Conservation (phyloP, 352 stramenopile genomes). For the Phytophthora meadii region DNA sequence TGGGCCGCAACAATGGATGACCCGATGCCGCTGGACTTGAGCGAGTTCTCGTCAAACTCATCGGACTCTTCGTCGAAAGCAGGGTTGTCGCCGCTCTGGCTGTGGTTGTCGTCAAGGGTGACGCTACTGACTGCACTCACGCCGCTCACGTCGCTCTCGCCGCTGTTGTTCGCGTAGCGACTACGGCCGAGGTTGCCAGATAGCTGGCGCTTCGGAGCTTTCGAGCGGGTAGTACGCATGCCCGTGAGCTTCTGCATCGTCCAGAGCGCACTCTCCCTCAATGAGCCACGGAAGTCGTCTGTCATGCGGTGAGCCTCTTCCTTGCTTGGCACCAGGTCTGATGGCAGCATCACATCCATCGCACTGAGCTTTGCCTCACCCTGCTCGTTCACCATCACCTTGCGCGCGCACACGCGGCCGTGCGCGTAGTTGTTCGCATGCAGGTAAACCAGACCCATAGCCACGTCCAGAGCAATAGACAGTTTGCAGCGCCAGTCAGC, state of each 20-base stretch:
- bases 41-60: constrained; percentile 39
- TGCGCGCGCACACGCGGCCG: constrained; percentile 62
- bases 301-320: constrained; percentile 21
- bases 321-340: constrained; percentile 18
- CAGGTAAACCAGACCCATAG: constrained; percentile 82
- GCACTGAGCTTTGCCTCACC: constrained; percentile 81
- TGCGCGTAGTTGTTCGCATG: constrained; percentile 71
- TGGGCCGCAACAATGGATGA: constrained; percentile 33
- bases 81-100: constrained; percentile 25
- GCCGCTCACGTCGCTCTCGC: constrained; percentile 37
- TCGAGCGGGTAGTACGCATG: constrained; percentile 17
- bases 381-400: constrained; percentile 78
- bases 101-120: constrained; percentile 43
- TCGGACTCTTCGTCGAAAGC: constrained; percentile 30
- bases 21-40: constrained; percentile 30
- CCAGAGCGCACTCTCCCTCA: constrained; percentile 54
- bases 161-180: constrained; percentile 40
- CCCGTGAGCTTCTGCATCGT: constrained; percentile 48
- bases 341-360: constrained; percentile 61
- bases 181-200: constrained; percentile 24
- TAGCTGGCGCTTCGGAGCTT: constrained; percentile 7
- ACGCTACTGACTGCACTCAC: constrained; percentile 31
- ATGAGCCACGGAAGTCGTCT: constrained; percentile 49
- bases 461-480: constrained; percentile 78
- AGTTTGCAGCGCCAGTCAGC: constrained; percentile 77